A percentile compares a stretch with the other conserved stretches of the same genome.
These are phyloP conservation scores for Phytophthora pini DNA, from an alignment of 352 stramenopile species.

Conservation along the genomic window DNA sequence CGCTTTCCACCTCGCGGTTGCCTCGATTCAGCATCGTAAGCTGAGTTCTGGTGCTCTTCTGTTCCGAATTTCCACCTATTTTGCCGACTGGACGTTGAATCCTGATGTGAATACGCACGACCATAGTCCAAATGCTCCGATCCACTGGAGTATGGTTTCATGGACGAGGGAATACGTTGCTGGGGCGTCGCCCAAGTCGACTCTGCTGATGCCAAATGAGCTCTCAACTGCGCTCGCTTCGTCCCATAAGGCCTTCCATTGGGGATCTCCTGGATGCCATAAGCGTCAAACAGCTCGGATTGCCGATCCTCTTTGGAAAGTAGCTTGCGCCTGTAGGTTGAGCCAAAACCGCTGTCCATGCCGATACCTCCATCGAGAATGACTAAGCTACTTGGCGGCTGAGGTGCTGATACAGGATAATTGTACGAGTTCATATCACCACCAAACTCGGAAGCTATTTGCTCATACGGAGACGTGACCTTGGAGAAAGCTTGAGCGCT, in stretches of 20 bases:
- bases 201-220: slow-evolving; percentile 53
- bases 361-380: slow-evolving; percentile 46
- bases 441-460: slow-evolving; percentile 40
- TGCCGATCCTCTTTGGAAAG: slow-evolving; percentile 62
- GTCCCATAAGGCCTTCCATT: slow-evolving; percentile 41
- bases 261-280: slow-evolving; percentile 44
- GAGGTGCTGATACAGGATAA: slow-evolving; percentile 25
- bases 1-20: slow-evolving; percentile 29
- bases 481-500: slow-evolving; percentile 41
- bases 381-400: slow-evolving; percentile 49
- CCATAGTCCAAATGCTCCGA: slow-evolving; percentile 30
- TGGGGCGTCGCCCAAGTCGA: slow-evolving; percentile 43
- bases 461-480: slow-evolving; percentile 52
- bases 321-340: slow-evolving; percentile 34
- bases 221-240: slow-evolving; percentile 64
- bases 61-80: slow-evolving; percentile 21
- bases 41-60: slow-evolving; percentile 15
- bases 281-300: slow-evolving; percentile 69
- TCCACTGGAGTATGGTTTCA: slow-evolving; percentile 41
- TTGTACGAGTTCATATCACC: slow-evolving; percentile 41
- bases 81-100: slow-evolving; percentile 9
- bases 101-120: slow-evolving; percentile 15
- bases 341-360: slow-evolving; percentile 12
- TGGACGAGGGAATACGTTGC: slow-evolving; percentile 23
- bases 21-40: slow-evolving; percentile 11